Evolutionary conservation across 176 grass and related monocot species (phyloP).

Genomic region (Chloris gayana): DNA sequence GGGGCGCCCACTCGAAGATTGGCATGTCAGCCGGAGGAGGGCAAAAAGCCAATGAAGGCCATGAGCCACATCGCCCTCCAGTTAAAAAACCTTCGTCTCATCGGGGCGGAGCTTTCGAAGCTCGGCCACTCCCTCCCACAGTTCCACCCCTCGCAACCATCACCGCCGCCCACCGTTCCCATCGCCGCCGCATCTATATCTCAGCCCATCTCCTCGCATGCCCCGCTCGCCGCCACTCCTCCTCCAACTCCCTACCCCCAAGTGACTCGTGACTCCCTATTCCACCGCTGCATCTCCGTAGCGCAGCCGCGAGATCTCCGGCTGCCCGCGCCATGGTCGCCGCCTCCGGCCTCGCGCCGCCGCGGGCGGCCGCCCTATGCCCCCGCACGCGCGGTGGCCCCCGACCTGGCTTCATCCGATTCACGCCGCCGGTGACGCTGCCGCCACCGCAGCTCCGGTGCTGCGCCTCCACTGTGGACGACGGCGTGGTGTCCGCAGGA

Average conservation of each 20-base stretch:
- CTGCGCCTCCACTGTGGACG: constrained; percentile 50
- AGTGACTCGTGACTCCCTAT: not conserved
- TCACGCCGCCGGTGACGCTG: not conserved
- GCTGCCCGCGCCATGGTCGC: constrained; percentile 49
- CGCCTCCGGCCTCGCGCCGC: constrained; percentile 52
- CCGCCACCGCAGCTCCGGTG: constrained; percentile 31
- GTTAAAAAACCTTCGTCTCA: constrained; percentile 9
- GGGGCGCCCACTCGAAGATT: not conserved
- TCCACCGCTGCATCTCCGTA: not conserved
- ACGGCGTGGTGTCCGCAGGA: constrained; percentile 3
- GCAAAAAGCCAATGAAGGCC: not conserved
- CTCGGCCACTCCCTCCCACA: constrained; percentile 18
- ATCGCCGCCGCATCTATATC: constrained; percentile 58
- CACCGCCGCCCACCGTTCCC: constrained; percentile 59
- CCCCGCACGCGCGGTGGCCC: not conserved
- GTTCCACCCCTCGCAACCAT: constrained; percentile 48
- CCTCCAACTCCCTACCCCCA: not conserved
- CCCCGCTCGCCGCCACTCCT: not conserved
- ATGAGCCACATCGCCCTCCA: constrained; percentile 35
- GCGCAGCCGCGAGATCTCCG: constrained; percentile 44
- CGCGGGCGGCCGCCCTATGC: constrained; percentile 8
- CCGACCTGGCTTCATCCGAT: constrained; percentile 33
- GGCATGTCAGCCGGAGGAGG: not conserved
- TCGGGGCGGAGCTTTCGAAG: constrained; percentile 60
- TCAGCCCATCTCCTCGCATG: constrained; percentile 1